Percentiles rank a stretch among this genome's conserved stretches.
phyloP scores from a whole-genome alignment of 1,284 basidiomycete species.

The Naganishia liquefaciens region DNA sequence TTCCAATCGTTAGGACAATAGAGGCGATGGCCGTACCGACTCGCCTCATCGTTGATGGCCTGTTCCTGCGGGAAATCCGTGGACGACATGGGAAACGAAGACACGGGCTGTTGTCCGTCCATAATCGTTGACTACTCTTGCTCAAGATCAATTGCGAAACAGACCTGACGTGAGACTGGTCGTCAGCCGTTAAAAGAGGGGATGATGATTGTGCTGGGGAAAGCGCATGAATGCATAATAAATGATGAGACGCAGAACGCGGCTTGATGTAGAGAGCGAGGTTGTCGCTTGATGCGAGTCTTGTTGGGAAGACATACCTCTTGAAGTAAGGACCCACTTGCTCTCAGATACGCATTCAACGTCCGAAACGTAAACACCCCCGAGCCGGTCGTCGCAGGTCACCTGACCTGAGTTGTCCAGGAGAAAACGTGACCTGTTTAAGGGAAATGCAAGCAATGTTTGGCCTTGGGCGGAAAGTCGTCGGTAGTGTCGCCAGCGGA shows the following conservation, averaged over 20 bases:
- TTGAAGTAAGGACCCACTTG: background rate
- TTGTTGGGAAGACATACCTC: background rate
- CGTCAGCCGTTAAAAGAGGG: no score
- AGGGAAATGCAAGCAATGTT: background rate
- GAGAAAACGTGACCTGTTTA: slow-evolving; percentile 28
- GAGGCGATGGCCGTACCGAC: background rate
- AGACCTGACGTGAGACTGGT: no score
- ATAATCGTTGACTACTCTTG: background rate
- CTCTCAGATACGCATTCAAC: background rate
- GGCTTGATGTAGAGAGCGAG: no score
- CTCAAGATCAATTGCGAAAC: background rate
- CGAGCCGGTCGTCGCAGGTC: slow-evolving; percentile 12
- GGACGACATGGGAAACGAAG: slow-evolving; percentile 8
- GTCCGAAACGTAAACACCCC: slow-evolving; percentile 11
- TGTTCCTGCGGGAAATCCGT: slow-evolving; percentile 20
- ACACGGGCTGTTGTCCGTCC: slow-evolving; percentile 10
- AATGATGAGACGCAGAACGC: no score
- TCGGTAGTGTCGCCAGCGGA: background rate
- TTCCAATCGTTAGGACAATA: no score
- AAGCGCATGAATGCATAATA: no score
- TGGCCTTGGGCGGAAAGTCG: background rate
- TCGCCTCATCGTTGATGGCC: slow-evolving; percentile 8
- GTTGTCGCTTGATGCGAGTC: no score
- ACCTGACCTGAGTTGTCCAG: slow-evolving; percentile 25
- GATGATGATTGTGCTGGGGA: no score